Conservation (phyloP, 345 rosid genomes). For the Nasturtium officinale region DNA sequence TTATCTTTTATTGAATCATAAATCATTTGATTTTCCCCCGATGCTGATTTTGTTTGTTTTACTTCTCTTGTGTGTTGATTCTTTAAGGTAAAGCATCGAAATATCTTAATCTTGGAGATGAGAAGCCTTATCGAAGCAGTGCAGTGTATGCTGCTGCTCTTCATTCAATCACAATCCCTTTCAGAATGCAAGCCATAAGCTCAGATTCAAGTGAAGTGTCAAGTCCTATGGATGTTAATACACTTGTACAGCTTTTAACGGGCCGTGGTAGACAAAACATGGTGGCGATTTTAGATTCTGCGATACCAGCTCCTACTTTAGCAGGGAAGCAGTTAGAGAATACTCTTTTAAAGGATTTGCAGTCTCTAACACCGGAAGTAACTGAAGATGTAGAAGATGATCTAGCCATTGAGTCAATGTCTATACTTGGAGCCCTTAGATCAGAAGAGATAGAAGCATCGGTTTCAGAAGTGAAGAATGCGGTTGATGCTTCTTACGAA, state of each 20-base stretch:
- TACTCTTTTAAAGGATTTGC: conserved; percentile 53
- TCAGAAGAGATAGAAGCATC: conserved; percentile 58
- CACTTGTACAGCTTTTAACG: conserved; percentile 58
- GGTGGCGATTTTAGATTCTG: conserved; percentile 66
- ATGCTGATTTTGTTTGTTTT: neutral
- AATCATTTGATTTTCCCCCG: neutral
- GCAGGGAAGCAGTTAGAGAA: conserved; percentile 53
- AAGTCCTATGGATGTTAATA: conserved; percentile 62
- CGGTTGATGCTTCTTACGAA: conserved; percentile 54
- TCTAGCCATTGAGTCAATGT: conserved; percentile 67
- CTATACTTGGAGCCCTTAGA: conserved; percentile 70
- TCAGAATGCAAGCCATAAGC: conserved; percentile 61
- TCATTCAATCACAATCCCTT: conserved; percentile 74
- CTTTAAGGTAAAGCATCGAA: conserved; percentile 65
- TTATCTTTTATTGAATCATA: neutral
- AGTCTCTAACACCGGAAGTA: conserved; percentile 71
- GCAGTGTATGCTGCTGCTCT: conserved; percentile 88
- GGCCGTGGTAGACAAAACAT: conserved; percentile 73
- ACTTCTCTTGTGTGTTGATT: neutral
- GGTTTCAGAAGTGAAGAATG: conserved; percentile 65
- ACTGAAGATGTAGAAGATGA: conserved; percentile 63
- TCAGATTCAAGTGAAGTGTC: conserved; percentile 54
- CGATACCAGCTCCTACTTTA: conserved; percentile 76
- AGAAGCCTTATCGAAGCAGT: conserved; percentile 77
- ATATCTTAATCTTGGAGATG: conserved; percentile 59